Evolutionary conservation across 768 basidiomycete genomes (phyloP).

Genomic region (Amanita subjunquillea): DNA sequence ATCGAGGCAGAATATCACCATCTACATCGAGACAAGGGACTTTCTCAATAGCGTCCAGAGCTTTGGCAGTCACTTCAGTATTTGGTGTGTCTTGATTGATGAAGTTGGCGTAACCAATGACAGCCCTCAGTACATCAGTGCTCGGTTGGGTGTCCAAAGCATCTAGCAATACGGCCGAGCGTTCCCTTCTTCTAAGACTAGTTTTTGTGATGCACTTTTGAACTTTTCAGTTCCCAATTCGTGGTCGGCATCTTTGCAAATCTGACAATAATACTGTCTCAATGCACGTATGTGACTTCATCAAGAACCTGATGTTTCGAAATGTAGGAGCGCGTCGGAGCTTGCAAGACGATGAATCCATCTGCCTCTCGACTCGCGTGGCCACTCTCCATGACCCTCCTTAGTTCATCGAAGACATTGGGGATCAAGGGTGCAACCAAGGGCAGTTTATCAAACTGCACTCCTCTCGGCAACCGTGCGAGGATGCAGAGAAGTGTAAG

Average conservation of each 20-base stretch:
- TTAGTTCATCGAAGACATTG: background rate
- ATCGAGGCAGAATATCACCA: background rate
- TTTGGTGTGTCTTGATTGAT: background rate
- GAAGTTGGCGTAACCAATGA: background rate
- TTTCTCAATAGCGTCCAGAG: background rate
- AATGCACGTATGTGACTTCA: background rate
- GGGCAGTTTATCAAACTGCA: background rate
- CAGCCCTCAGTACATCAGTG: background rate
- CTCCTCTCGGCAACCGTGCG: background rate
- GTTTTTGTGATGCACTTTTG: background rate
- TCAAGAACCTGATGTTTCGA: background rate
- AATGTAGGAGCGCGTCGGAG: conserved; percentile 1
- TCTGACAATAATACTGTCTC: background rate
- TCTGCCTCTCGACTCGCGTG: background rate
- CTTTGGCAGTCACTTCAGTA: background rate
- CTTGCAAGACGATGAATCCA: background rate
- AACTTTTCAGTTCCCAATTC: background rate
- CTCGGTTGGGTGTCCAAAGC: background rate
- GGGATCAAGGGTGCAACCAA: background rate
- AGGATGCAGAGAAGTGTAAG: background rate
- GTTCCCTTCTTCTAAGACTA: background rate
- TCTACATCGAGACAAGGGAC: background rate
- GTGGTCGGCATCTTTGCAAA: background rate
- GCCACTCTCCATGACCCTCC: background rate
- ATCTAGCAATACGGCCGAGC: background rate